Percentiles rank a stretch among this genome's conserved stretches.
Conservation (phyloP, 768 basidiomycete genomes). For the Tricholoma bakamatsutake region DNA sequence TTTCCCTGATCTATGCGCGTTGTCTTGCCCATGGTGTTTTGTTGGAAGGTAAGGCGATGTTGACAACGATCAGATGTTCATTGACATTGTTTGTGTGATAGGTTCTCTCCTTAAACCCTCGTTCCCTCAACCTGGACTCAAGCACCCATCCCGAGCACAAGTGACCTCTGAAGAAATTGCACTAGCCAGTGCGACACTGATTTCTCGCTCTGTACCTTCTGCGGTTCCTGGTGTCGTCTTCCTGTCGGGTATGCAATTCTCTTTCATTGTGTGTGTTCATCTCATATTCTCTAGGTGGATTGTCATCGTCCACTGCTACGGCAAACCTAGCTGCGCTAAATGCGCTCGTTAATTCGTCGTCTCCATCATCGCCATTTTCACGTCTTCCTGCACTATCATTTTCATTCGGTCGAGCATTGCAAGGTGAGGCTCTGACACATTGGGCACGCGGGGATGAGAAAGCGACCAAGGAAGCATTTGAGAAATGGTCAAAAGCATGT, state of each 20-base stretch:
- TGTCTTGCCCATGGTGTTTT: constrained; percentile 42
- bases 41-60: constrained; percentile 35
- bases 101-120: constrained; percentile 48
- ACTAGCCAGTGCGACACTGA: constrained; percentile 37
- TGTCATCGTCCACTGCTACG: constrained; percentile 34
- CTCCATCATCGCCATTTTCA: constrained; percentile 28
- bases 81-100: constrained; percentile 11
- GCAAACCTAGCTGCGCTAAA: constrained; percentile 38
- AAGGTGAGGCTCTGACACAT: constrained; percentile 41
- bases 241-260: constrained; percentile 35
- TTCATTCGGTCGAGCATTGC: constrained; percentile 45
- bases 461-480: constrained; percentile 32
- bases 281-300: constrained; percentile 30
- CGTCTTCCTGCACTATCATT: constrained; percentile 41
- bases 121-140: constrained; percentile 43
- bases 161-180: constrained; percentile 37
- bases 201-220: constrained; percentile 39
- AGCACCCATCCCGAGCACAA: constrained; percentile 31
- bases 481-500: constrained; percentile 37
- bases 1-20: constrained; percentile 38
- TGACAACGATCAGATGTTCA: neutral
- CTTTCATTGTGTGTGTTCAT: constrained; percentile 1
- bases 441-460: constrained; percentile 42
- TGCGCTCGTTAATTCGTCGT: constrained; percentile 27
- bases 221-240: constrained; percentile 46